Percentiles rank a stretch among this genome's conserved stretches.
phyloP scores from a whole-genome alignment of 345 rosid species.

The Mercurialis annua region DNA sequence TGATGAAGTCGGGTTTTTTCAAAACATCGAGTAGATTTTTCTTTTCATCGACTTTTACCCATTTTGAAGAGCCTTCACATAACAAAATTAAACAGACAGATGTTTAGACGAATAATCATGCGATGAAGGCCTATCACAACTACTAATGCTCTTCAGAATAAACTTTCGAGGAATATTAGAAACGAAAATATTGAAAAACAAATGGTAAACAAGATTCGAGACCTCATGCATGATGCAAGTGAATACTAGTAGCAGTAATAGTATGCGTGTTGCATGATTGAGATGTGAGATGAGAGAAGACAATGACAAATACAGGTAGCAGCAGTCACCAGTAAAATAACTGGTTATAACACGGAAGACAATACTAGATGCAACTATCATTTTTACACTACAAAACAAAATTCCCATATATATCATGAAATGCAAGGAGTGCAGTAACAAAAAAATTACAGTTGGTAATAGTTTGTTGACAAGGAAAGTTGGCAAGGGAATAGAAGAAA shows the following conservation, averaged over 20 bases:
- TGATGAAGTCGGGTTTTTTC: constrained; percentile 54
- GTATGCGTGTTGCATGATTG: not conserved
- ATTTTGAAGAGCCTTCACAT: constrained; percentile 44
- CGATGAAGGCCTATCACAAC: not conserved
- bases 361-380: not conserved
- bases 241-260: not conserved
- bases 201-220: not conserved
- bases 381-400: not conserved
- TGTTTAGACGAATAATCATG: not conserved
- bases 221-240: not conserved
- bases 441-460: not conserved
- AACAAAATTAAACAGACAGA: not conserved
- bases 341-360: not conserved
- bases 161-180: not conserved
- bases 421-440: not conserved
- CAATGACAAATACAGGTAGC: not conserved
- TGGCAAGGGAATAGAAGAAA: constrained; percentile 1
- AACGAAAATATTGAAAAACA: too few species aligned
- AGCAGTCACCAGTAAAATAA: not conserved
- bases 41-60: constrained; percentile 76
- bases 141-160: not conserved
- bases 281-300: too few species aligned
- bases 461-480: not conserved
- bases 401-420: constrained; percentile 7
- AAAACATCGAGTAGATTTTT: constrained; percentile 57